Evolutionary conservation across 2,329 filamentous ascomycete genomes (phyloP).

Genomic region (Epichloe sp.): DNA sequence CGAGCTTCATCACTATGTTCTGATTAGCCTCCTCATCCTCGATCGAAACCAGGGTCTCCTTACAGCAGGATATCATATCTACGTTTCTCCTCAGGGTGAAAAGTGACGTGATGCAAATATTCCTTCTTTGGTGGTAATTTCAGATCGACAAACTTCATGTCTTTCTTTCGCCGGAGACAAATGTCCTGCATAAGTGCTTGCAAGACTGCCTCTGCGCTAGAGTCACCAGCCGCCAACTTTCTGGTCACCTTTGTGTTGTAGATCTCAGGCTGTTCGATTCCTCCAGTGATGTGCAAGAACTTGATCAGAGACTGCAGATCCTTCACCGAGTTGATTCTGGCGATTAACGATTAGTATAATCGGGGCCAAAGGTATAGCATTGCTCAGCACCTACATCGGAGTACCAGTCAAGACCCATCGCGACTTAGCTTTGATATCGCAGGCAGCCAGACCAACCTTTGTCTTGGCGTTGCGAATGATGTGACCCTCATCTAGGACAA

Average conservation of each 20-base stretch:
- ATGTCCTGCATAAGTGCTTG: conserved; percentile 70
- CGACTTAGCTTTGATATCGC: conserved; percentile 52
- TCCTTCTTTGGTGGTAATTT: conserved; percentile 66
- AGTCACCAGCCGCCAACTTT: conserved; percentile 46
- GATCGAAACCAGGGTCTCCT: conserved; percentile 14
- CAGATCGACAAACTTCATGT: conserved; percentile 78
- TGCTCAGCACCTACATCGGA: conserved; percentile 46
- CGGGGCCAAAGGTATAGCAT: background rate
- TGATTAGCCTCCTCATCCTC: conserved; percentile 11
- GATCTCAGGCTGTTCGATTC: conserved; percentile 56
- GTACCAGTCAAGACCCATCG: conserved; percentile 73
- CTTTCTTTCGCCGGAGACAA: conserved; percentile 70
- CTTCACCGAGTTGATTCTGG: conserved; percentile 59
- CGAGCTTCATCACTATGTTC: conserved; percentile 52
- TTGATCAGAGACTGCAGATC: conserved; percentile 71
- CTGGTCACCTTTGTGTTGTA: conserved; percentile 55
- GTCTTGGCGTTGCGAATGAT: conserved; percentile 66
- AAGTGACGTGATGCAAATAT: conserved; percentile 62
- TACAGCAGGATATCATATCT: conserved; percentile 65
- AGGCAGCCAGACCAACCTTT: conserved; percentile 57
- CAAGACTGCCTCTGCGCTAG: conserved; percentile 48
- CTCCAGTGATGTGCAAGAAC: conserved; percentile 64
- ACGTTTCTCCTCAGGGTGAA: conserved; percentile 58
- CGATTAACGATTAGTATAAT: conserved; percentile 12
- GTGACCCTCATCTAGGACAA: conserved; percentile 77